These are phyloP conservation scores for Hypseocharis bilobata DNA, from an alignment of 441 rosid species.

Conservation along the genomic window DNA sequence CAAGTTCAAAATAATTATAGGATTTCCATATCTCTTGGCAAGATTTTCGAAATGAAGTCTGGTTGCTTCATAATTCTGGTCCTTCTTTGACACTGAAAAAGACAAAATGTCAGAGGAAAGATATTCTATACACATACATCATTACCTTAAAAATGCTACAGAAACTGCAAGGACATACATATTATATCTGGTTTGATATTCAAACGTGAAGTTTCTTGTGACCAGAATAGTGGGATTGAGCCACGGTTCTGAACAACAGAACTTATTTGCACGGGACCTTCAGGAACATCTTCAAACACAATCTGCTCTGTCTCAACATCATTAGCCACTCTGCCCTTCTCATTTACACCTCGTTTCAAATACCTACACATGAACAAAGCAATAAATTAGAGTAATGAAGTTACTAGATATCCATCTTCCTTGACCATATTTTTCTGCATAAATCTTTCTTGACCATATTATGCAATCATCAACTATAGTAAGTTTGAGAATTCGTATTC, in stretches of 20 bases:
- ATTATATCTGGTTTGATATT: constrained; percentile 93
- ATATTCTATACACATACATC: background rate
- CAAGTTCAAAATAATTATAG: constrained; percentile 82
- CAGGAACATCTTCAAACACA: constrained; percentile 77
- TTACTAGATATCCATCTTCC: background rate
- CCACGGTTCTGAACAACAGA: constrained; percentile 95
- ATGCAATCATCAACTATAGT: too few species aligned
- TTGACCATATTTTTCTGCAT: background rate
- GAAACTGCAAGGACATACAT: constrained; percentile 35
- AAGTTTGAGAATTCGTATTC: too few species aligned
- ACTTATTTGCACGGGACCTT: constrained; percentile 70
- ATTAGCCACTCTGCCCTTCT: constrained; percentile 92
- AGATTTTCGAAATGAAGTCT: constrained; percentile 91
- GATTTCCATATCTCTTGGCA: constrained; percentile 84
- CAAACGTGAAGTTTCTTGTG: constrained; percentile 96
- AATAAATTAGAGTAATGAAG: constrained; percentile 1
- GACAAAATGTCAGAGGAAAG: background rate
- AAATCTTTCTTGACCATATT: too few species aligned
- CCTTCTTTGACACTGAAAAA: constrained; percentile 70
- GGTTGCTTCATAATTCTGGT: constrained; percentile 83
- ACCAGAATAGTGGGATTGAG: constrained; percentile 96
- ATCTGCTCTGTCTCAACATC: constrained; percentile 99
- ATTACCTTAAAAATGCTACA: constrained; percentile 11
- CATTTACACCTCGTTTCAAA: constrained; percentile 91
- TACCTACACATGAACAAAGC: constrained; percentile 54